Percentiles rank a stretch among this genome's conserved stretches.
phyloP scores from a whole-genome alignment of 1,139 yeast genomes.

The Diutina siamensis region DNA sequence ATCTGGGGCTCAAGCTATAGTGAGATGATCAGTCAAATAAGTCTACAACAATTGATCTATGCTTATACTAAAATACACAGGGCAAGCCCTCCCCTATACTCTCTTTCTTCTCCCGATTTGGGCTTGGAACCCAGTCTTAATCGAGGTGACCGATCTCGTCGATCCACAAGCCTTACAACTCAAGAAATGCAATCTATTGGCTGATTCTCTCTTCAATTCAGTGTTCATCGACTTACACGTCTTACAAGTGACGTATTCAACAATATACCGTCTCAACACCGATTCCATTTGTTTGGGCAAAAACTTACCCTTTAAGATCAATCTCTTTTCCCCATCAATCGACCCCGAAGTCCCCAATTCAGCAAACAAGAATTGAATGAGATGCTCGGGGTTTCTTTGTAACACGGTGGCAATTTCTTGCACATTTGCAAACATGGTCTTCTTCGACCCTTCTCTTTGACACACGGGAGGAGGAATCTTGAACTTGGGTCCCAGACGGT shows the following conservation, averaged over 20 bases:
- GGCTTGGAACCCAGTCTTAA: slow-evolving; percentile 99
- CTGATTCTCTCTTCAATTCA: slow-evolving; percentile 85
- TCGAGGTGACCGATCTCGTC: slow-evolving; percentile 91
- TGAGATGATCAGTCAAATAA: too few relatives aligned
- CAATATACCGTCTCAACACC: slow-evolving; percentile 88
- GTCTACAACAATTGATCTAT: neutral
- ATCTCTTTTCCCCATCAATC: slow-evolving; percentile 93
- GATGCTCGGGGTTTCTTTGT: slow-evolving; percentile 95
- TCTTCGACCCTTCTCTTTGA: slow-evolving; percentile 94
- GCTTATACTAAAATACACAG: slow-evolving; percentile 5
- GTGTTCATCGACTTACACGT: slow-evolving; percentile 98
- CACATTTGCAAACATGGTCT: slow-evolving; percentile 90
- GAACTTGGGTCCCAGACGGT: slow-evolving; percentile 83
- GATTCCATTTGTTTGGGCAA: slow-evolving; percentile 97
- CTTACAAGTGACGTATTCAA: slow-evolving; percentile 96
- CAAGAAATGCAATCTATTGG: slow-evolving; percentile 92
- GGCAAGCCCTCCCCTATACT: slow-evolving; percentile 13
- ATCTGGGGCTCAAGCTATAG: too few relatives aligned
- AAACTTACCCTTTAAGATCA: slow-evolving; percentile 95
- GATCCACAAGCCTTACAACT: slow-evolving; percentile 98
- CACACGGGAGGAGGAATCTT: slow-evolving; percentile 97
- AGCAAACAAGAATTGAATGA: slow-evolving; percentile 92
- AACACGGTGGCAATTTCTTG: slow-evolving; percentile 89
- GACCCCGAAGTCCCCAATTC: slow-evolving; percentile 99
- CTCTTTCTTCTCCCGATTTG: slow-evolving; percentile 73